These are phyloP conservation scores for Plectosphaerella plurivora DNA, from an alignment of 2,329 filamentous ascomycete species.

Conservation along the genomic window DNA sequence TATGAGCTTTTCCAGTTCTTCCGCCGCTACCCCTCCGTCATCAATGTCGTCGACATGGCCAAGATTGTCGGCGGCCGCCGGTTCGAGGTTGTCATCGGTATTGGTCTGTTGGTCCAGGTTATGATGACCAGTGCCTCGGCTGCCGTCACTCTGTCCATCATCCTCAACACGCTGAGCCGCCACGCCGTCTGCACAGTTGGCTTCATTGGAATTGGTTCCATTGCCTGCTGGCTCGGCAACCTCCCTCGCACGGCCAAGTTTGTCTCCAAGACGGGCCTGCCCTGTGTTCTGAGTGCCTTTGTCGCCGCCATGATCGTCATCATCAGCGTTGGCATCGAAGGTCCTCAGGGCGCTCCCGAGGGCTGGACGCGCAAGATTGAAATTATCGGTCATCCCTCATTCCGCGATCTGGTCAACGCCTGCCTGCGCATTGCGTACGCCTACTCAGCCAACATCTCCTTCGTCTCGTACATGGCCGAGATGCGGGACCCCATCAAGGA, in stretches of 20 bases:
- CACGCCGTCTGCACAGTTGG: slow-evolving; percentile 61
- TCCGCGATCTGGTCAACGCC: slow-evolving; percentile 25
- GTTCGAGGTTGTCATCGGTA: not conserved
- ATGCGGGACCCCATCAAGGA: slow-evolving; percentile 25
- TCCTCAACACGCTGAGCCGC: slow-evolving; percentile 62
- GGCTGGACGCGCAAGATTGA: not conserved
- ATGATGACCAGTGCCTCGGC: slow-evolving; percentile 66
- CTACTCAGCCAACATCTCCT: slow-evolving; percentile 31
- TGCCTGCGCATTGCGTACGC: slow-evolving; percentile 29
- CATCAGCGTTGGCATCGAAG: slow-evolving; percentile 24
- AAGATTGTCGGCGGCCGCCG: not conserved
- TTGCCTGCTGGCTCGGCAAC: slow-evolving; percentile 59
- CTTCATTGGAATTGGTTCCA: slow-evolving; percentile 59
- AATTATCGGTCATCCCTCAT: slow-evolving; percentile 10
- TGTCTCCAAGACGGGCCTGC: slow-evolving; percentile 21
- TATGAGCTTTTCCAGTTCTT: slow-evolving; percentile 1
- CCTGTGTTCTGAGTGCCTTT: slow-evolving; percentile 26
- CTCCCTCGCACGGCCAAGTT: slow-evolving; percentile 61
- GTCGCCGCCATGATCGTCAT: slow-evolving; percentile 30
- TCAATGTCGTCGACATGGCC: not conserved
- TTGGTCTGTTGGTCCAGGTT: slow-evolving; percentile 65
- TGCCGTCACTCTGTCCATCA: slow-evolving; percentile 61
- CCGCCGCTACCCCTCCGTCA: not conserved
- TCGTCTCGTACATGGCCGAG: slow-evolving; percentile 28
- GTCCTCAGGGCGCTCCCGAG: slow-evolving; percentile 6